Base-by-base conservation (phyloP, 2,329 filamentous ascomycete genomes). In the Verticillium isaacii region DNA sequence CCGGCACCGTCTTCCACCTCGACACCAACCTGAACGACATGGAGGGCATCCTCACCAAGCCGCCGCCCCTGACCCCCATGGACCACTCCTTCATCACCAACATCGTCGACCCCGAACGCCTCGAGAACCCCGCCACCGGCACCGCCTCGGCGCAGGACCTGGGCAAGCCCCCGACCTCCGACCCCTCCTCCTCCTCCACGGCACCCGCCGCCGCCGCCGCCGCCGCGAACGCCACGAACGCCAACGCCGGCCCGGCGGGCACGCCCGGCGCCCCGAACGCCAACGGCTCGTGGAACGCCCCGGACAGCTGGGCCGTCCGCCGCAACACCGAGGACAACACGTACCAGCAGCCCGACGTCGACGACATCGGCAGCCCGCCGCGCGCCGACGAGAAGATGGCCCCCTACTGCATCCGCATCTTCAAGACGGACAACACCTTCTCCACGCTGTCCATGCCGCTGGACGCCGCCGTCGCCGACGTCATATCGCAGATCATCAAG, bases 241-340 rank as follows among this genome's bases (percentile, higher is more conserved):
- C 67, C 41, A 32, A 37, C 12, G 61, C 62, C 7, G 56, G 58
- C 6, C 29, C 29, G 4, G 39, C 58, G 32, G 64, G 66, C 34
- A 57, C 63, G 36, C 62, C 67, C 3, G 56, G 17, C 25, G 32
- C 61, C 5, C 60, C 60, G 19, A 80, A 80, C 61, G 58, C 45
- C 41, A 59, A 59, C 32, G 87, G 88, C 1, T 86, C 86, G 3
- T 99, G 94, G 94, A 91, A 96, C 73, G 93, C 93, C 3, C 94
- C 95, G 1, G 94, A 98, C 74, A 97, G 93, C 73, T 99, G 95
- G 95, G 93, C 91, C 58, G 94, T 98, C 32, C 91, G 91, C 67
- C 88, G 87, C 63, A 82, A 82, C 55, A 85, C 85, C 8, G 88
- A 92, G 67, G 89, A 92, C 60, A 84, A 83, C 64, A 79, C 82